Evolutionary conservation across 768 basidiomycete species (phyloP), one percentile per base, ranked within the genome.

Genomic region (Glaciozyma antarctica): DNA sequence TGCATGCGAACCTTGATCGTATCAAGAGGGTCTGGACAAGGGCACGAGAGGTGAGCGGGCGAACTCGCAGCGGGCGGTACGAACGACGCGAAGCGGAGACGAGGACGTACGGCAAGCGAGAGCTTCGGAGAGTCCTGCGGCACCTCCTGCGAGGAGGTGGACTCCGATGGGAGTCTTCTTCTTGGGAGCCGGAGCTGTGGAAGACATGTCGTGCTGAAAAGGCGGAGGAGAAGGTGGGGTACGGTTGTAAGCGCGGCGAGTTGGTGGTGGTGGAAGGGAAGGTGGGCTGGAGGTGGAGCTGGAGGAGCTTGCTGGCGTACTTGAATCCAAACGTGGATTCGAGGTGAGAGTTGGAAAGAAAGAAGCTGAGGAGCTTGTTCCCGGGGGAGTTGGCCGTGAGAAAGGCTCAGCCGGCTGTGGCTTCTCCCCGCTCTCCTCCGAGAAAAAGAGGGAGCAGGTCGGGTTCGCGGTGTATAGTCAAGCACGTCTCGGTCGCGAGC

Each of bases 1-100:
- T 99, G 95, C 95, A 99, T 99, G n/a, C 95, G 90, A 72, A 70
- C 69, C 80, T 98, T 98, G 81, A 98, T 98, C 30, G 95, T 98
- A 76, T 99, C 95, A 52, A 98, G 84, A 16, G 48, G 62, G 47
- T 67, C 34, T 49, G 59, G 62, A 10, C 51, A 45, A 8, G 54
- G 17, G 43, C 7, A 22, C 51, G 7, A 24, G 38, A 45, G 53
- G 77, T 17, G 26, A 47, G 41, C 56, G 63, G 49, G 51, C 49
- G 22, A 17, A 58, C 16, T 51, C 19, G 54, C 30, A n/a, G 30
- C 51, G 6, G 24, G 9, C 26, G 1, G 26, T 13, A 21, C 8
- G 51, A 26, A 52, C 22, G 26, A 26, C 24, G 8, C 9, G 51
- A 32, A 32, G 53, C 30, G 4, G 53, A 17, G 17, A 38, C 53